Evolutionary conservation across 2,329 filamentous ascomycete genomes (phyloP), one percentile per base, ranked within the genome.

Genomic region (Fusarium irregulare): DNA sequence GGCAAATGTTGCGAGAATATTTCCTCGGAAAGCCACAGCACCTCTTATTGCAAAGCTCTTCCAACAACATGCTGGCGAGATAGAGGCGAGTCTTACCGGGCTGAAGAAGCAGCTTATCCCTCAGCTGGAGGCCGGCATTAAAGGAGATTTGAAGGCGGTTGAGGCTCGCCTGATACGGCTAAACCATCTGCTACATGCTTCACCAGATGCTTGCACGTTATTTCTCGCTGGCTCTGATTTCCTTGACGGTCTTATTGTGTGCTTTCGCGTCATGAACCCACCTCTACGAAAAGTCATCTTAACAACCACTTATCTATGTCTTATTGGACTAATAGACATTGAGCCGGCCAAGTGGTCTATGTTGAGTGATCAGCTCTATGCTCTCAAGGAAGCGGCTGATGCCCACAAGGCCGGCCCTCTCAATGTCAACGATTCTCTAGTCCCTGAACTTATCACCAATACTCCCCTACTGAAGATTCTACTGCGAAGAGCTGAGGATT

Each of bases 171-270:
- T 94, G 32, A 83, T 84, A 48, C 82, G 82, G 12, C 76, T 93
- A n/a, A 92, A 89, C 62, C 84, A 88, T 51, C 80, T 94, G 6
- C 80, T 93, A 7, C 85, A 88, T 71, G 83, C 83, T 9, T 93
- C 90, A 7, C 83, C 88, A 0, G 82, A 85, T 21, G 82, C 84
- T 1, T 87, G 86, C 21, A 80, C 83, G 2, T 83, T 92, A 71
- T 90, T 97, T 73, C 87, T 97, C 72, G 92, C 92, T 0, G 95
- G 95, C 2, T 94, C 92, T 53, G 95, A 98, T 79, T 95, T 96
- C 73, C 80, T 97, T 21, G 95, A 98, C 77, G 89, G 91, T 1
- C 84, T 97, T 14, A 83, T 88, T 40, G 82, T 82, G 51, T 89
- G 89, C 66, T 94, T 91, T 78, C 85, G 83, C 50, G 85, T 90